Conservation (phyloP, 2,329 filamentous ascomycete species). For the Exserohilum rostratum region DNA sequence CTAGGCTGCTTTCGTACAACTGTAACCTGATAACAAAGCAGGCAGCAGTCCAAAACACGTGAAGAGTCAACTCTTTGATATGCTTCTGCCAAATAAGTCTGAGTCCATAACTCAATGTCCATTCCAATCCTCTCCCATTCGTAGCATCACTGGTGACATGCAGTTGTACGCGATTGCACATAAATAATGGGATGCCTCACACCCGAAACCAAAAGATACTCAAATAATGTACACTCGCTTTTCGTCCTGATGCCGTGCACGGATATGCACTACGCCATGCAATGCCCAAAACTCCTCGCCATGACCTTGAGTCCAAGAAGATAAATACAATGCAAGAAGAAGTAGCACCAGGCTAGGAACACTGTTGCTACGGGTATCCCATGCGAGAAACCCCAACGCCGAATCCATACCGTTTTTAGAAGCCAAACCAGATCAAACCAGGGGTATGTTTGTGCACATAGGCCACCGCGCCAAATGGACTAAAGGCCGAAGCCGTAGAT, state of each 20-base stretch:
- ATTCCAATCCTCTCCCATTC: background rate
- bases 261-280: slow-evolving; percentile 29
- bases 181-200: slow-evolving; percentile 11
- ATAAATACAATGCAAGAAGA: slow-evolving; percentile 31
- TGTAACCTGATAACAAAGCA: background rate
- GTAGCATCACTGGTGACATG: background rate
- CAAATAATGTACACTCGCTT: slow-evolving; percentile 35
- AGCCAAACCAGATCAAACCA: slow-evolving; percentile 23
- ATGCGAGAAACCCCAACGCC: slow-evolving; percentile 35
- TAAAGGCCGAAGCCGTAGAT: slow-evolving; percentile 30
- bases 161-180: slow-evolving; percentile 4
- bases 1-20: slow-evolving; percentile 16
- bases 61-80: background rate
- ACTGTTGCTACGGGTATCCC: slow-evolving; percentile 38
- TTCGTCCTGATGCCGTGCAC: slow-evolving; percentile 22
- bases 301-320: slow-evolving; percentile 28
- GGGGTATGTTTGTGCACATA: slow-evolving; percentile 26
- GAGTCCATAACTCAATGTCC: background rate
- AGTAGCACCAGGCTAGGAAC: slow-evolving; percentile 23
- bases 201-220: slow-evolving; percentile 12
- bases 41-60: too few species aligned
- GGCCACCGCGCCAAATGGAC: slow-evolving; percentile 30
- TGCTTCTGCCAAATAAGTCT: background rate
- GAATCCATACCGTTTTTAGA: slow-evolving; percentile 27
- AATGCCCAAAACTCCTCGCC: slow-evolving; percentile 40